Conservation (phyloP, 768 basidiomycete genomes). For the Amanita rubescens region DNA sequence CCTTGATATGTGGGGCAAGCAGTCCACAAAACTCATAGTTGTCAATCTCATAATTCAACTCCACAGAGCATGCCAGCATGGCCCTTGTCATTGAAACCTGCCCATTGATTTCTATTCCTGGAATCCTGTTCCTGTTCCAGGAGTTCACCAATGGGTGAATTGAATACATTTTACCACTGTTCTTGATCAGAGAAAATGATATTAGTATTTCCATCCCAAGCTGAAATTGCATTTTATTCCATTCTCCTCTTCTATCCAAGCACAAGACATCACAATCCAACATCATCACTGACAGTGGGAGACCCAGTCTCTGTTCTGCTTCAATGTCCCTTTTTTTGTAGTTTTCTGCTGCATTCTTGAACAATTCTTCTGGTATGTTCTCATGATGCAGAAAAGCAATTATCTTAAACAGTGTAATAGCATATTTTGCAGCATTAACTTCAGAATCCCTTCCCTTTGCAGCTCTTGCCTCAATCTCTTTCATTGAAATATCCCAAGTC, state of each 20-base stretch:
- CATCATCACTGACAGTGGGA: not conserved
- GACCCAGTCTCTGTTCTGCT: not conserved
- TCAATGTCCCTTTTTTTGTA: not conserved
- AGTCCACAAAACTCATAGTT: conserved; percentile 1
- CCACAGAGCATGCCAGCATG: conserved; percentile 2
- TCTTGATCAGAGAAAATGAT: no score
- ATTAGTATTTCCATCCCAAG: no score
- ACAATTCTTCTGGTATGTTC: no score
- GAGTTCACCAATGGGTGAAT: conserved; percentile 11
- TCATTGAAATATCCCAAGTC: no score
- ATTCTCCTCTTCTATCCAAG: not conserved
- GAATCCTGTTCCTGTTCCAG: conserved; percentile 2
- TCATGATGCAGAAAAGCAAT: no score
- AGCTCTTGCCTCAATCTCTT: no score
- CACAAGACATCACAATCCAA: not conserved
- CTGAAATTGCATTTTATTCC: no score
- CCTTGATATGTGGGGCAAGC: conserved; percentile 6
- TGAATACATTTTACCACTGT: no score
- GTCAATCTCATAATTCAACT: not conserved
- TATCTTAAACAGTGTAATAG: not conserved
- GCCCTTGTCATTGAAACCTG: not conserved
- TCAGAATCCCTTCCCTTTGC: conserved; percentile 10
- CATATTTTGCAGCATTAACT: not conserved
- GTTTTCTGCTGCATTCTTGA: no score
- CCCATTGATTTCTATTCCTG: not conserved